Percentiles rank a stretch among this genome's conserved stretches.
phyloP scores from a whole-genome alignment of 2,329 filamentous ascomycete genomes.

The Verticillium nubilum region DNA sequence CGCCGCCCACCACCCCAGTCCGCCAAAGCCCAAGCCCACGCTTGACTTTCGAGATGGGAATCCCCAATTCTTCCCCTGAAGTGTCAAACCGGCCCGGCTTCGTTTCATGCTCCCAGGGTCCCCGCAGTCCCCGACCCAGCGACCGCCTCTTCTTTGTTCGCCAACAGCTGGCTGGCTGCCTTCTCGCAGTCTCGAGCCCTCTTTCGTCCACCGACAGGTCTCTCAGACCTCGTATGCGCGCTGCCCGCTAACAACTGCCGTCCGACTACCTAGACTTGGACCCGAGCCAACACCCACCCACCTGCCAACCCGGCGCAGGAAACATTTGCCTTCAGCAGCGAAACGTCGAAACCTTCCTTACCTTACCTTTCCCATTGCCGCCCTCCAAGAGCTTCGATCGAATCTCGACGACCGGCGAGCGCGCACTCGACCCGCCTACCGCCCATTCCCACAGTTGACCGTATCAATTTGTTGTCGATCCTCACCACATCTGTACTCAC shows the following conservation, averaged over 20 bases:
- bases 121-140: conserved; percentile 4
- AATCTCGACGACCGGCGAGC: neutral
- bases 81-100: conserved; percentile 15
- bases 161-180: neutral
- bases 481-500: neutral
- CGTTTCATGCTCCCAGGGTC: conserved; percentile 9
- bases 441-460: neutral
- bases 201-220: neutral
- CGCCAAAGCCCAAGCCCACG: neutral
- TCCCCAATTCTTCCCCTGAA: conserved; percentile 14
- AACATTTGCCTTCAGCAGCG: neutral
- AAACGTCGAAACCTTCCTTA: neutral
- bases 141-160: neutral
- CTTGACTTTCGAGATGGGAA: neutral
- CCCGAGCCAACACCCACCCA: neutral
- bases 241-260: neutral
- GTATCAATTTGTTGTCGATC: neutral
- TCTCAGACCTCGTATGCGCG: neutral
- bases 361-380: neutral
- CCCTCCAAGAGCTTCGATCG: neutral
- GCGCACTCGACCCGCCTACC: neutral
- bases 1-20: no score
- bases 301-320: neutral
- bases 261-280: neutral
- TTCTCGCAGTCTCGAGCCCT: neutral